A percentile compares a stretch with the other conserved stretches of the same genome.
phyloP scores from a whole-genome alignment of 345 rosid genomes.

The Gossypium herbaceum region DNA sequence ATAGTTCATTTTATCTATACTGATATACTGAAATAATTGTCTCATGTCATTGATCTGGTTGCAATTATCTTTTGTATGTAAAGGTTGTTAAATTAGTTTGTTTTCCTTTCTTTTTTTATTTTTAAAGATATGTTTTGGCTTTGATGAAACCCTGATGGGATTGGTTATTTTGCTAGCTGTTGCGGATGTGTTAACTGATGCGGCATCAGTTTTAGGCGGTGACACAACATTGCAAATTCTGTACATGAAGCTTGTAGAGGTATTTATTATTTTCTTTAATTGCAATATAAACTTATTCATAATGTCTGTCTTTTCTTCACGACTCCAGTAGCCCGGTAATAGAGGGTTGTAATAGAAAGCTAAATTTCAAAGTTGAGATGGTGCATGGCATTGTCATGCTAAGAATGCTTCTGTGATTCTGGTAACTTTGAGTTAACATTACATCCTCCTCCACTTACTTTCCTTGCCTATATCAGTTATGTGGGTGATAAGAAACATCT shows the following conservation, averaged over 20 bases:
- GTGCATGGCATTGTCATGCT: conserved; percentile 3
- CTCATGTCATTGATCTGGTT: conserved; percentile 7
- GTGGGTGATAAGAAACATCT: not conserved
- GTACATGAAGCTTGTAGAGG: conserved; percentile 85
- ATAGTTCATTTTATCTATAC: conserved; percentile 2
- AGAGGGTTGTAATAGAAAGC: not conserved
- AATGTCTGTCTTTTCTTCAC: not conserved
- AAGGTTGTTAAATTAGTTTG: conserved; percentile 15
- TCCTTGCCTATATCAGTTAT: not conserved
- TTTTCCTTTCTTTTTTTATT: conserved; percentile 13
- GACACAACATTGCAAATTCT: conserved; percentile 82
- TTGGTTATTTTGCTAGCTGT: conserved; percentile 68
- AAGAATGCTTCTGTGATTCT: not conserved
- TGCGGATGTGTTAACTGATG: conserved; percentile 89
- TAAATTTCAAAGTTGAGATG: not conserved
- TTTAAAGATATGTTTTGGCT: not conserved
- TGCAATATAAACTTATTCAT: not conserved
- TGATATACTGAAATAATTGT: not conserved
- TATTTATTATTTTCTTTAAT: conserved; percentile 25
- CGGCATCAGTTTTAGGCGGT: conserved; percentile 91
- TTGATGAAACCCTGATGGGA: conserved; percentile 34
- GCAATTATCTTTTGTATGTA: conserved; percentile 16
- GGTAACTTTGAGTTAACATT: not conserved
- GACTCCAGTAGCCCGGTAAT: not conserved
- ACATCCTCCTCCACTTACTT: not conserved